Base-by-base conservation (phyloP, 1,139 yeast genomes). In the Zygosaccharomyces sapae region DNA sequence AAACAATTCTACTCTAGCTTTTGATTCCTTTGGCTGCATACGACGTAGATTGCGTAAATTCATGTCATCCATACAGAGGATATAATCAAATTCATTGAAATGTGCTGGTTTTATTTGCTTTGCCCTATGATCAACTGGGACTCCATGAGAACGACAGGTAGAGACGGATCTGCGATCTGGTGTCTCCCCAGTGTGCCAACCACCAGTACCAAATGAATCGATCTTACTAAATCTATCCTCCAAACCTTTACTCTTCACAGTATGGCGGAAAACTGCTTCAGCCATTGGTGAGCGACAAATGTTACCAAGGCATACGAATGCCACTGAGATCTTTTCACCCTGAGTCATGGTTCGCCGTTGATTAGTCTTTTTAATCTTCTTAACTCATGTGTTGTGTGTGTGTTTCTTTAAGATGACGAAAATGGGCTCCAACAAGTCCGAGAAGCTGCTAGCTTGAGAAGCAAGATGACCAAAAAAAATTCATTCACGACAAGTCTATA, bases 211-310 rank as follows among this genome's bases (percentile, higher is more conserved):
- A 66, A 83, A 90, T 0, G 97, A 88, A 58, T 89, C 96, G 30
- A 88, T 83, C 10, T 62, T 57, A 1, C 71, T 67, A 55, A 90
- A 75, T 34, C 54, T 54, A 33, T 66, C 65, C 9, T 54, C 52
- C n/a, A 71, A 54, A 36, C 74, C 73, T 0, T 80, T 61, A 47
- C 74, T 63, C 40, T 78, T 65, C 3, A 87, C 95, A 24, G 73
- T 72, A 52, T 86, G 80, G 45, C 72, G 73, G 69, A 89, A 88
- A 1, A 89, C 85, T 0, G 96, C 97, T 65, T 90, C 97, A 0
- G 98, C 97, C 97, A 90, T 90, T 9, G 97, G 97, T 1, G 97
- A 89, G 45, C 97, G 92, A 63, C 98, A 90, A 38, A 89, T 88
- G 67, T 90, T 90, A 2, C 97, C 97, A 18, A 89, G 73, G 63